phyloP scores from a whole-genome alignment of 495 filamentous ascomycete genomes.

The Penicillium taxi region DNA sequence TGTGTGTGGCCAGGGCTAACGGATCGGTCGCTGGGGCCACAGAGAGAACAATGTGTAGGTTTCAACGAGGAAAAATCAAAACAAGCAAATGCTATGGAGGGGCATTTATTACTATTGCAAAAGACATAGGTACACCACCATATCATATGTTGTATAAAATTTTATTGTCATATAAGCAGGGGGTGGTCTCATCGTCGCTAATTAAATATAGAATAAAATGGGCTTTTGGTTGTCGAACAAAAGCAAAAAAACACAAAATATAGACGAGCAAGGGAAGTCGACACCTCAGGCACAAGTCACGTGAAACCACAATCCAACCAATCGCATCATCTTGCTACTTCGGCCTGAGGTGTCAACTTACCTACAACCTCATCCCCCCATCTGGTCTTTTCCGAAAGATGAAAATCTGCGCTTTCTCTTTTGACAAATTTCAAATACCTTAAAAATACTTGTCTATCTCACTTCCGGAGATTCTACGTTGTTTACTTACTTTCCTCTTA shows the following conservation, averaged over 20 bases:
- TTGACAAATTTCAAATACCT: neutral
- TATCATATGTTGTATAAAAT: too few relatives aligned
- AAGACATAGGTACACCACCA: too few relatives aligned
- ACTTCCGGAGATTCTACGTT: constrained; percentile 1
- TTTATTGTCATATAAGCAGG: too few relatives aligned
- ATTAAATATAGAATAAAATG: too few relatives aligned
- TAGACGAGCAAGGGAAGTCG: neutral
- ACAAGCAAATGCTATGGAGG: constrained; percentile 27
- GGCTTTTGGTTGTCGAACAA: too few relatives aligned
- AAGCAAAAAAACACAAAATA: too few relatives aligned
- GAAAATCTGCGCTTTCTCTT: constrained; percentile 9
- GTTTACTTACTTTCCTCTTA: constrained; percentile 7
- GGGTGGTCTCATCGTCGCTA: too few relatives aligned
- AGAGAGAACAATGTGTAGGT: constrained; percentile 16
- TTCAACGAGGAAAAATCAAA: constrained; percentile 39
- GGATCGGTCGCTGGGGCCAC: constrained; percentile 33
- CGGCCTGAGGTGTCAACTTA: constrained; percentile 5
- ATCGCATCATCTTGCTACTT: too few relatives aligned
- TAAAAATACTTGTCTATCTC: constrained; percentile 1
- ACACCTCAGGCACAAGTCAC: neutral
- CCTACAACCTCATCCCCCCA: constrained; percentile 14
- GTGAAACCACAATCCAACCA: constrained; percentile 6
- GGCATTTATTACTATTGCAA: too few relatives aligned
- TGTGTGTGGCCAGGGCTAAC: constrained; percentile 13
- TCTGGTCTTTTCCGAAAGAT: constrained; percentile 8